phyloP scores from a whole-genome alignment of 1,284 basidiomycete species.

The Flammula alnicola region DNA sequence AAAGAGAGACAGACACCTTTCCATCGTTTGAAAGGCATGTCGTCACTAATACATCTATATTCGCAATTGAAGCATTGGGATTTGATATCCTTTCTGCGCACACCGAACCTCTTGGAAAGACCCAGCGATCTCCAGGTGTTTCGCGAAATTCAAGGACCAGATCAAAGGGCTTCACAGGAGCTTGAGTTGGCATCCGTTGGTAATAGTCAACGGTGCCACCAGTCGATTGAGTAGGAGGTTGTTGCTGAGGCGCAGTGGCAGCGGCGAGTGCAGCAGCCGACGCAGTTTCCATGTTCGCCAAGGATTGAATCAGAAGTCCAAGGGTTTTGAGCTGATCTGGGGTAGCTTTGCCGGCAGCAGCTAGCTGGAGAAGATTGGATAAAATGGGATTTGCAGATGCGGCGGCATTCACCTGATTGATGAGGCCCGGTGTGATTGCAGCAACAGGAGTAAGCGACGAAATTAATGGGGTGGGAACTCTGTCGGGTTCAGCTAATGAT shows the following conservation, averaged over 20 bases:
- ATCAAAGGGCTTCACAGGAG: conserved; percentile 58
- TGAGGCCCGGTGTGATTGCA: conserved; percentile 56
- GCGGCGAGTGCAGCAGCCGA: conserved; percentile 9
- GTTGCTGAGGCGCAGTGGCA: conserved; percentile 13
- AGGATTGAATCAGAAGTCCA: conserved; percentile 64
- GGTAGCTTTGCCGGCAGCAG: conserved; percentile 60
- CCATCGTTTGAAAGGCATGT: conserved; percentile 35
- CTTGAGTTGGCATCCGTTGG: conserved; percentile 18
- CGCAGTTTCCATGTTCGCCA: conserved; percentile 32
- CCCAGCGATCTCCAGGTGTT: conserved; percentile 58
- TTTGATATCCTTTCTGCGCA: conserved; percentile 44
- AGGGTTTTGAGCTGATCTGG: conserved; percentile 67
- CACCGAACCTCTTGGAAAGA: conserved; percentile 63
- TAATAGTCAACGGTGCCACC: conserved; percentile 20
- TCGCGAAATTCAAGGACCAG: conserved; percentile 73
- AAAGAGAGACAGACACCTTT: conserved; percentile 11
- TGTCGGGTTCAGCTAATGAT: conserved; percentile 18
- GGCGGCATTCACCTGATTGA: conserved; percentile 66
- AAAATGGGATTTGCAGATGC: conserved; percentile 67
- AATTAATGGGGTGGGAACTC: conserved; percentile 38
- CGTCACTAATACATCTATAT: conserved; percentile 44
- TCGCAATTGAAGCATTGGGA: conserved; percentile 13
- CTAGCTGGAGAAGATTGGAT: conserved; percentile 63
- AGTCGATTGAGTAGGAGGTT: conserved; percentile 19
- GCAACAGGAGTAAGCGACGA: conserved; percentile 48